Base-by-base conservation (phyloP, 106 monocot genomes). In the Dendrobium huoshanense region DNA sequence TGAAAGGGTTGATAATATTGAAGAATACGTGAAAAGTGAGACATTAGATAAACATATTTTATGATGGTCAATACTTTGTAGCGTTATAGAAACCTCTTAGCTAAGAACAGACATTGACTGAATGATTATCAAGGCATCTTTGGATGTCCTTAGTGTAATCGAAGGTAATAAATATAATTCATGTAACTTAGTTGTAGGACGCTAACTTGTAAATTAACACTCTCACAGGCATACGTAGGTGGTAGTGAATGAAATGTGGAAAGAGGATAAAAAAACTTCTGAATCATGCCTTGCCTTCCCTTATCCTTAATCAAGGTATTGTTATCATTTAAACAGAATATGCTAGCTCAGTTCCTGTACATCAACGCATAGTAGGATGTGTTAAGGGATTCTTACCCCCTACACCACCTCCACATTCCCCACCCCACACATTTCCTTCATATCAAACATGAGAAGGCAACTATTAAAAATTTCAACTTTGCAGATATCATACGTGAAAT, bases 361-460 rank as follows among this genome's bases (percentile, higher is more conserved):
- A 68, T 68, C 68, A 33, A 31, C 61, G n/a, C 61, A 61, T 24
- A 61, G 17, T n/a, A 22, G 22, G 19, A 70, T 33, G 4, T 70
- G 33, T 13, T 61, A 33, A 65, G 25, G 24, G 22, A 65, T 65
- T 37, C 3, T 37, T 65, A 1, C 64, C 7, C 7, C 25, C 64
- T 24, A 65, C 22, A n/a, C 4, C 8, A 65, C 25, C 24, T 5
- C 16, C 24, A n/a, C 64, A 22, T 7, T 64, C 22, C 22, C 15
- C 22, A 64, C n/a, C 64, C 22, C 1, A 7, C n/a, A 20, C 64
- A 64, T 22, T 10, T 13, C 29, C 33, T 70, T 29, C 29, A 70
- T 70, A 70, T 70, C 33, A 70, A 70, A 70, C 37, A 70, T 70
- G 37, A 70, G 27, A 15, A 70, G 27, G 70, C 33, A 70, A 70